Conservation (phyloP, 164 flowering plant genomes). For the Umbellularia californica region DNA sequence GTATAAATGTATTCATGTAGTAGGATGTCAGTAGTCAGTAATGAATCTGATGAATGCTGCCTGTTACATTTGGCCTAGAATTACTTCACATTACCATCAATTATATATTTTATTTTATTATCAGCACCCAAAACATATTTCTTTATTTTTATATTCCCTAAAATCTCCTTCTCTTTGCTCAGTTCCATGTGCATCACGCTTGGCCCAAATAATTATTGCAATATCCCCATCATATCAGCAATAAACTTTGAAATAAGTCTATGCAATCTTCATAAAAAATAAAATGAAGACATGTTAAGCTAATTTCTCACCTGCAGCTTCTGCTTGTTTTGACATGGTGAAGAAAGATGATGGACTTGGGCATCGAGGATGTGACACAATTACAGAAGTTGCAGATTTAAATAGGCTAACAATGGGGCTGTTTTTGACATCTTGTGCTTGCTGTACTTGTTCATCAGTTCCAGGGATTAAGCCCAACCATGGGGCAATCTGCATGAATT, state of each 20-base stretch:
- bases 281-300: not conserved
- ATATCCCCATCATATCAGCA: not conserved
- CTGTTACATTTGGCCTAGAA: too few species aligned
- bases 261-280: not conserved
- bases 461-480: constrained; percentile 95
- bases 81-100: too few species aligned
- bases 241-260: not conserved
- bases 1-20: too few species aligned
- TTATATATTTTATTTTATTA: too few species aligned
- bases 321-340: constrained; percentile 91
- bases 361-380: constrained; percentile 50
- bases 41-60: too few species aligned
- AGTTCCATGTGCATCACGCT: not conserved
- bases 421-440: constrained; percentile 62
- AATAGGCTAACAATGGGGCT: constrained; percentile 83
- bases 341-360: constrained; percentile 56
- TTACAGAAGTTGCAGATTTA: constrained; percentile 68
- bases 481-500: constrained; percentile 93
- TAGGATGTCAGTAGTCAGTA: too few species aligned
- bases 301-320: constrained; percentile 77
- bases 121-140: too few species aligned
- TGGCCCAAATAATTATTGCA: not conserved
- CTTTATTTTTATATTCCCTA: too few species aligned
- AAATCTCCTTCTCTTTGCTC: too few species aligned
- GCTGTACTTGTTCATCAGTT: constrained; percentile 72